phyloP scores from a whole-genome alignment of 2,329 filamentous ascomycete species.

The Aspergillus sp. region DNA sequence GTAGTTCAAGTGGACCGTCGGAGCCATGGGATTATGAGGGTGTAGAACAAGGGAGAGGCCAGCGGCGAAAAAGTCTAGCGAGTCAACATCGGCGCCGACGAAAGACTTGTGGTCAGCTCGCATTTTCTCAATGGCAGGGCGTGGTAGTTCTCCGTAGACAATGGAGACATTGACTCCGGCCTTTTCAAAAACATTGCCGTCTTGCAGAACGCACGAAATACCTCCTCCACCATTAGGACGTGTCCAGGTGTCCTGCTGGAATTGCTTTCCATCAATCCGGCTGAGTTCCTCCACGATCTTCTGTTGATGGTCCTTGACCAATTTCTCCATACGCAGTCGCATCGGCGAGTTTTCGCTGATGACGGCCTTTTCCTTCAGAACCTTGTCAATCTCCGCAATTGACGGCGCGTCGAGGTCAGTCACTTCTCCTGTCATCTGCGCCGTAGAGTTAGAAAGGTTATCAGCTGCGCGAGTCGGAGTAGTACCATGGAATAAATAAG shows the following conservation, averaged over 20 bases:
- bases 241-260: slow-evolving; percentile 84
- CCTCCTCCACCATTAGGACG: slow-evolving; percentile 89
- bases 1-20: slow-evolving; percentile 97
- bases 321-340: slow-evolving; percentile 95
- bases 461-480: neutral
- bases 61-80: slow-evolving; percentile 91
- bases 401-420: slow-evolving; percentile 55
- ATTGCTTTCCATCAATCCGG: slow-evolving; percentile 79
- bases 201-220: slow-evolving; percentile 91
- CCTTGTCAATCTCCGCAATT: slow-evolving; percentile 82
- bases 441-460: slow-evolving; percentile 12
- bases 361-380: slow-evolving; percentile 76
- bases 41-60: slow-evolving; percentile 93
- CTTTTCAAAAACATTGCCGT: slow-evolving; percentile 97
- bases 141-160: slow-evolving; percentile 88
- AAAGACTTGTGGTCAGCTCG: slow-evolving; percentile 92
- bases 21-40: slow-evolving; percentile 93
- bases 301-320: slow-evolving; percentile 91
- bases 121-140: slow-evolving; percentile 90
- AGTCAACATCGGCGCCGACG: slow-evolving; percentile 73
- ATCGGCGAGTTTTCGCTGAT: slow-evolving; percentile 83
- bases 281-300: slow-evolving; percentile 84
- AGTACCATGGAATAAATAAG: slow-evolving; percentile 58
- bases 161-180: slow-evolving; percentile 93
- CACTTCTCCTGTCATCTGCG: slow-evolving; percentile 43